Conservation (phyloP, 1,284 basidiomycete species). For the Ganoderma sinense region DNA sequence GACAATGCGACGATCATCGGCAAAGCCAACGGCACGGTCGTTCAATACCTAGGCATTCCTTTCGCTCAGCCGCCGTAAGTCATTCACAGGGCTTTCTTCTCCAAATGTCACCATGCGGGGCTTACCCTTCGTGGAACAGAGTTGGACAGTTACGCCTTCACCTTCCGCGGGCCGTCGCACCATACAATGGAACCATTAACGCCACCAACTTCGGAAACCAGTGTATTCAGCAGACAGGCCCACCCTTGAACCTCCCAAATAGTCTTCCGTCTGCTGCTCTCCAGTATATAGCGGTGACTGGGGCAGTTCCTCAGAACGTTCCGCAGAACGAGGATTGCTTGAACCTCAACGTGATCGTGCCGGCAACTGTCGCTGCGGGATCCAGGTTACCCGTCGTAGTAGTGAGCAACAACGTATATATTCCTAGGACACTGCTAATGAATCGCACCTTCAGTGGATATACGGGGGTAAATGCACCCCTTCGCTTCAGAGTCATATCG, state of each 20-base stretch:
- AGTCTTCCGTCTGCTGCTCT: background rate
- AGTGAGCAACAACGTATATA: background rate
- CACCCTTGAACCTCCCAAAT: background rate
- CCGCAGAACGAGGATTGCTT: background rate
- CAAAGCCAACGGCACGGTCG: background rate
- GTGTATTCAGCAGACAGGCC: background rate
- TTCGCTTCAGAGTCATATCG: background rate
- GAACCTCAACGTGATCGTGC: background rate
- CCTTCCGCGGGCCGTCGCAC: background rate
- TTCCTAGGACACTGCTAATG: background rate
- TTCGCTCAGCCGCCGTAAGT: background rate
- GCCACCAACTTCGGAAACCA: background rate
- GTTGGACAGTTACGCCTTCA: background rate
- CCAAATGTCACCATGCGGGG: background rate
- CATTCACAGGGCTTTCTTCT: background rate
- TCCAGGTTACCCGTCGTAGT: background rate
- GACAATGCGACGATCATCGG: background rate
- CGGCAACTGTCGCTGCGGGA: background rate
- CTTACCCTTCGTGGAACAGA: background rate
- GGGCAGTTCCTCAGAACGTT: background rate
- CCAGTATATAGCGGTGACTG: no score
- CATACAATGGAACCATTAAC: background rate
- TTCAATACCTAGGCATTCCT: background rate
- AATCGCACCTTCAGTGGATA: background rate
- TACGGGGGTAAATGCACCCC: background rate